phyloP scores from a whole-genome alignment of 1,284 basidiomycete genomes.

The Blastosporella zonata region DNA sequence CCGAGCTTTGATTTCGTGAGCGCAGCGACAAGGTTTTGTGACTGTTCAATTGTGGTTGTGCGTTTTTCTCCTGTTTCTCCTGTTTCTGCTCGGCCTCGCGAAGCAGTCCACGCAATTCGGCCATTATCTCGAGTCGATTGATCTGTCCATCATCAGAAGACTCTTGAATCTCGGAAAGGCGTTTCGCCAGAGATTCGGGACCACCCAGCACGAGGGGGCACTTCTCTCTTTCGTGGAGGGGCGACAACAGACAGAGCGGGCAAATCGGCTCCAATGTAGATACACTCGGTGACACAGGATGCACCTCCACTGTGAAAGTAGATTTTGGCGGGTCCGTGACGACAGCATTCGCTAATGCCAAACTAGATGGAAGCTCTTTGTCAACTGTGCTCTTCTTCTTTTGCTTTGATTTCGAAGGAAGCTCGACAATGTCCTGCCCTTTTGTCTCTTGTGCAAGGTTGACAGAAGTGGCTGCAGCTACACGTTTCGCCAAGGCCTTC shows the following conservation, averaged over 20 bases:
- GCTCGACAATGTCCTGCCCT: background rate
- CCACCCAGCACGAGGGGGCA: conserved; percentile 43
- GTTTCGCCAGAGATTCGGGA: conserved; percentile 34
- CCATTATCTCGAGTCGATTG: conserved; percentile 30
- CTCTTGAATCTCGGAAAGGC: conserved; percentile 35
- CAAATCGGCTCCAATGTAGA: conserved; percentile 24
- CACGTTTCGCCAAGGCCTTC: conserved; percentile 17
- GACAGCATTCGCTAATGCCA: background rate
- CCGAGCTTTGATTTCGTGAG: background rate
- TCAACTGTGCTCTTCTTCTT: background rate
- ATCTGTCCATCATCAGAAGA: conserved; percentile 17
- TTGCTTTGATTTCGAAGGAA: conserved; percentile 4
- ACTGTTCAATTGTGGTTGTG: background rate
- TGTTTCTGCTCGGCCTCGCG: background rate
- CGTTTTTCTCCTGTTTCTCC: background rate
- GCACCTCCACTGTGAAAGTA: background rate
- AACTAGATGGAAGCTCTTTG: background rate
- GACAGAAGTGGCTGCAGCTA: conserved; percentile 1
- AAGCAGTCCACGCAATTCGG: conserved; percentile 33
- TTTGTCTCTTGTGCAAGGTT: background rate
- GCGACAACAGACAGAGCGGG: conserved; percentile 36
- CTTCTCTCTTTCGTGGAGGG: conserved; percentile 36
- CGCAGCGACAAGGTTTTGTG: background rate
- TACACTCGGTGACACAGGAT: background rate
- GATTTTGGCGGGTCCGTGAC: background rate